A percentile compares a stretch with the other conserved stretches of the same genome.
Conservation (phyloP, 169 alveolate genomes). For the Cryptosporidium bovis region DNA sequence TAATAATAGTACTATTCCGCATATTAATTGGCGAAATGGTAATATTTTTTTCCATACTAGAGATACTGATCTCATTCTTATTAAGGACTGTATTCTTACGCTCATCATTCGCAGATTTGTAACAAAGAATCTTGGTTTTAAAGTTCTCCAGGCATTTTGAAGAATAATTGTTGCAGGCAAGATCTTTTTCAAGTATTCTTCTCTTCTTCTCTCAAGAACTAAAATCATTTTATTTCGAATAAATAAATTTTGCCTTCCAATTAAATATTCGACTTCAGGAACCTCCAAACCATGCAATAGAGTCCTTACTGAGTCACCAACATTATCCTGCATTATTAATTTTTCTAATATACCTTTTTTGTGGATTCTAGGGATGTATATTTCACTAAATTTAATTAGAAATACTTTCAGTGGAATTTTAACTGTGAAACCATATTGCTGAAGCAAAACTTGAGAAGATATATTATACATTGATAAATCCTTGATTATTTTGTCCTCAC, state of each 20-base stretch:
- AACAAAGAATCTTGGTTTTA: slow-evolving; percentile 49
- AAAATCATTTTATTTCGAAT: slow-evolving; percentile 62
- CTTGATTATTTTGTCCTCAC: slow-evolving; percentile 10
- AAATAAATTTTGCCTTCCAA: slow-evolving; percentile 45
- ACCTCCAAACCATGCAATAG: slow-evolving; percentile 54
- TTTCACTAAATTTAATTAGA: slow-evolving; percentile 62
- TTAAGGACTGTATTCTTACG: slow-evolving; percentile 62
- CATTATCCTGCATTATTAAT: slow-evolving; percentile 38
- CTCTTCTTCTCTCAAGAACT: slow-evolving; percentile 68
- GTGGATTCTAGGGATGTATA: slow-evolving; percentile 64
- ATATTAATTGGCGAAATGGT: slow-evolving; percentile 45
- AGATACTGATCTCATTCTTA: slow-evolving; percentile 56
- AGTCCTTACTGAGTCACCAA: slow-evolving; percentile 41
- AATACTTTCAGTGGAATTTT: slow-evolving; percentile 50
- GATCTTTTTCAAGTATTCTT: slow-evolving; percentile 48
- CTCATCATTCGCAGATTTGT: slow-evolving; percentile 40
- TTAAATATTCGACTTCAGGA: slow-evolving; percentile 65
- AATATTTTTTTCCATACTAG: slow-evolving; percentile 28
- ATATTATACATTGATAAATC: slow-evolving; percentile 54
- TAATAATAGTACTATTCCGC: slow-evolving; percentile 53
- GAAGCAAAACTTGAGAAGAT: slow-evolving; percentile 53
- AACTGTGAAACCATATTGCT: slow-evolving; percentile 64
- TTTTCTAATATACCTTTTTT: slow-evolving; percentile 59
- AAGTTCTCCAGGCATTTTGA: slow-evolving; percentile 74
- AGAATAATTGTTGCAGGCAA: slow-evolving; percentile 59